A percentile compares a stretch with the other conserved stretches of the same genome.
Evolutionary conservation across 1,139 yeast species (phyloP).

Genomic region (Candida labiduridarum): DNA sequence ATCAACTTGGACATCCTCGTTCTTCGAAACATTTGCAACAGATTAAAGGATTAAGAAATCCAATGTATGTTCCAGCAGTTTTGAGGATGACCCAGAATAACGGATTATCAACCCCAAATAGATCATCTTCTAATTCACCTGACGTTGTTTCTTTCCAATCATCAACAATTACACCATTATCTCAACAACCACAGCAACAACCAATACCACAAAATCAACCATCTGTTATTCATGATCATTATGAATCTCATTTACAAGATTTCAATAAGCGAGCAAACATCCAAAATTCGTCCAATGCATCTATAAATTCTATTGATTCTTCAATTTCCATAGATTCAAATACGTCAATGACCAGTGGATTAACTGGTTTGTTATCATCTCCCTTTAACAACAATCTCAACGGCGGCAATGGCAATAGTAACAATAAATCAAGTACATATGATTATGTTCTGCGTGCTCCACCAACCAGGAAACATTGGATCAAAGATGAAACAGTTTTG

Average conservation of each 20-base stretch:
- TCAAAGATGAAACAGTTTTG: slow-evolving; percentile 64
- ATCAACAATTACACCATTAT: slow-evolving; percentile 1
- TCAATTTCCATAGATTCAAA: slow-evolving; percentile 33
- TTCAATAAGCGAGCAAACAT: slow-evolving; percentile 10
- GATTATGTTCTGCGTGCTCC: slow-evolving; percentile 41
- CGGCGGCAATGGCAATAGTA: no score
- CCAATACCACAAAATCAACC: not conserved
- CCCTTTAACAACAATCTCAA: slow-evolving; percentile 4
- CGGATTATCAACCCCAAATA: slow-evolving; percentile 14
- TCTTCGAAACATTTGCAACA: slow-evolving; percentile 45
- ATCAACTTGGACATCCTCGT: slow-evolving; percentile 11
- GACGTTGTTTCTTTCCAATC: slow-evolving; percentile 58
- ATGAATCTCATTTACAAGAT: slow-evolving; percentile 15
- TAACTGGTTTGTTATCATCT: slow-evolving; percentile 13
- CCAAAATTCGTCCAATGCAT: slow-evolving; percentile 24
- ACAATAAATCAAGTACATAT: slow-evolving; percentile 21
- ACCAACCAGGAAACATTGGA: slow-evolving; percentile 77
- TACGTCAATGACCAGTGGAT: slow-evolving; percentile 19
- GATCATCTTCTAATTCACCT: slow-evolving; percentile 42
- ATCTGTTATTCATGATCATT: slow-evolving; percentile 12
- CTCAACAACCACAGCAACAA: slow-evolving; percentile 8
- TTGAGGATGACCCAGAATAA: slow-evolving; percentile 51
- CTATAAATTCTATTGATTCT: slow-evolving; percentile 41
- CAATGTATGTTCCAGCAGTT: slow-evolving; percentile 89
- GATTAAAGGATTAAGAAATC: slow-evolving; percentile 74